Conservation (phyloP, 2,329 filamentous ascomycete genomes). For the Fusarium xyrophilum region DNA sequence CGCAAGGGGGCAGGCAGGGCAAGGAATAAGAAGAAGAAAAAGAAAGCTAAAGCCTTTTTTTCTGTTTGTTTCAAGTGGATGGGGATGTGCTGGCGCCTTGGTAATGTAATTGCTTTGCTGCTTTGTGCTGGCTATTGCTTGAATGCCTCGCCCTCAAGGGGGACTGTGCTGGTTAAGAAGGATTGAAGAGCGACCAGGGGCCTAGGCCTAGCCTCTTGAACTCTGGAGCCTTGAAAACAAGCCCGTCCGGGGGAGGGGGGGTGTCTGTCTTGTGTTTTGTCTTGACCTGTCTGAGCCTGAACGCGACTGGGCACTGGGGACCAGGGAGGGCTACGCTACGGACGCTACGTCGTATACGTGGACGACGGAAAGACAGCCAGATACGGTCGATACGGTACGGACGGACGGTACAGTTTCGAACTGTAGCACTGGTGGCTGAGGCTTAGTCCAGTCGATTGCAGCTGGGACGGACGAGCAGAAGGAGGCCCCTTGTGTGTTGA, state of each 20-base stretch:
- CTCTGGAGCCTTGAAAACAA: slow-evolving; percentile 33
- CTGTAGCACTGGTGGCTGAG: slow-evolving; percentile 36
- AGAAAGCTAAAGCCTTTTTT: slow-evolving; percentile 22
- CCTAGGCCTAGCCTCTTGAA: slow-evolving; percentile 23
- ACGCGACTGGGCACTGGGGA: slow-evolving; percentile 1
- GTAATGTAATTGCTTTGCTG: slow-evolving; percentile 9
- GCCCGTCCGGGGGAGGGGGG: slow-evolving; percentile 20
- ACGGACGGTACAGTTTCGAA: slow-evolving; percentile 2
- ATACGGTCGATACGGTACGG: background rate
- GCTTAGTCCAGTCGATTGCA: slow-evolving; percentile 38
- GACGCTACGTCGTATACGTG: background rate
- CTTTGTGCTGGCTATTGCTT: slow-evolving; percentile 6
- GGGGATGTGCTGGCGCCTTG: slow-evolving; percentile 30
- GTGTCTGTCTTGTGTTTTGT: background rate
- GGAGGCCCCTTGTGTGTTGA: background rate
- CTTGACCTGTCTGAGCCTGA: background rate
- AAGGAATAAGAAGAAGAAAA: background rate
- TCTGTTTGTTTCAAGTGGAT: slow-evolving; percentile 25
- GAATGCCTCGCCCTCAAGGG: slow-evolving; percentile 26
- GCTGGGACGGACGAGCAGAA: slow-evolving; percentile 7
- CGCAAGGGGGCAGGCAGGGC: background rate
- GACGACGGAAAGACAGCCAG: background rate
- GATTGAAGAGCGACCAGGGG: slow-evolving; percentile 24
- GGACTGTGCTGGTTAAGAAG: slow-evolving; percentile 27
- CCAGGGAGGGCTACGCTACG: background rate